These are phyloP conservation scores for Chiua virens DNA, from an alignment of 768 basidiomycete genomes.

Conservation along the genomic window DNA sequence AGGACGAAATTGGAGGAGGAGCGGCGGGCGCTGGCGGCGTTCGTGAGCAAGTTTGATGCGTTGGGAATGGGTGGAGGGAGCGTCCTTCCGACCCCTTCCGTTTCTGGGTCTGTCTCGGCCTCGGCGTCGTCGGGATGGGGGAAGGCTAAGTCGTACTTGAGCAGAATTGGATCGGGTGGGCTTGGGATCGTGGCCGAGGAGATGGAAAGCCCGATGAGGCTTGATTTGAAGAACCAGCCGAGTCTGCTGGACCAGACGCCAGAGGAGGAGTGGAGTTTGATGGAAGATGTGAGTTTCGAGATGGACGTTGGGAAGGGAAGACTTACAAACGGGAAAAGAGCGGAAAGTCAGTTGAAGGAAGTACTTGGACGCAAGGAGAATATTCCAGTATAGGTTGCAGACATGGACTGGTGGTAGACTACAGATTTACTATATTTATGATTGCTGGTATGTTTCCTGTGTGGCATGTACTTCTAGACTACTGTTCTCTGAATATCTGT, in stretches of 20 bases:
- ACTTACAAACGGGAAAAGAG: slow-evolving; percentile 28
- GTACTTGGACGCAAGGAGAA: slow-evolving; percentile 31
- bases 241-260: slow-evolving; percentile 62
- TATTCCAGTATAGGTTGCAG: slow-evolving; percentile 19
- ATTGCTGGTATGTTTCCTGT: too few species aligned
- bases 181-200: slow-evolving; percentile 32
- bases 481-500: too few species aligned
- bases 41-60: slow-evolving; percentile 81
- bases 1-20: slow-evolving; percentile 73
- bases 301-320: slow-evolving; percentile 29
- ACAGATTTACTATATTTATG: neutral
- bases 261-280: slow-evolving; percentile 50
- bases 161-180: slow-evolving; percentile 24
- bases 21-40: slow-evolving; percentile 72
- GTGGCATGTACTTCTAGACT: too few species aligned
- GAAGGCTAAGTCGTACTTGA: slow-evolving; percentile 52
- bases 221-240: slow-evolving; percentile 44
- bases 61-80: slow-evolving; percentile 50
- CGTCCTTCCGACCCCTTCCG: slow-evolving; percentile 31
- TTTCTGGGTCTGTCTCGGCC: slow-evolving; percentile 1
- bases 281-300: slow-evolving; percentile 57
- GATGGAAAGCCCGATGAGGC: slow-evolving; percentile 52
- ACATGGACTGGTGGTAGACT: neutral
- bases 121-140: slow-evolving; percentile 26
- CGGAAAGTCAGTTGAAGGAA: slow-evolving; percentile 31